phyloP scores from a whole-genome alignment of 1,284 basidiomycete genomes.

The Leccinum subrobustum region DNA sequence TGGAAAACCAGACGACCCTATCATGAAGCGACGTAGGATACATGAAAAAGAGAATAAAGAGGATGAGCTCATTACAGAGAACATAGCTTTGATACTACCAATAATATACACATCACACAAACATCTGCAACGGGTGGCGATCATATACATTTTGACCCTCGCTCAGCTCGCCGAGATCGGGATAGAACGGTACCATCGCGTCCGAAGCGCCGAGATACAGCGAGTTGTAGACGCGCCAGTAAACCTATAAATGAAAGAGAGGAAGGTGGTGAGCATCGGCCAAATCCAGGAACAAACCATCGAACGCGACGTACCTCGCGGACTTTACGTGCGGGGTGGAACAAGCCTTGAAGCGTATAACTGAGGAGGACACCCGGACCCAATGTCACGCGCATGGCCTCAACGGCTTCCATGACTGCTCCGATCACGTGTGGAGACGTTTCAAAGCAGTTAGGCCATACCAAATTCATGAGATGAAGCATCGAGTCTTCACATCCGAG shows the following conservation, averaged over 20 bases:
- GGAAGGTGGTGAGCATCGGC: neutral
- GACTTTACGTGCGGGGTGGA: conserved; percentile 95
- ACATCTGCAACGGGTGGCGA: conserved; percentile 80
- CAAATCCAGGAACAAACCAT: conserved; percentile 8
- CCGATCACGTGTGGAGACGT: conserved; percentile 98
- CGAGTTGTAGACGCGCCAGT: conserved; percentile 93
- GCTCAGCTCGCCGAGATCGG: conserved; percentile 82
- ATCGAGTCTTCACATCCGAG: conserved; percentile 98
- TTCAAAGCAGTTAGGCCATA: conserved; percentile 98
- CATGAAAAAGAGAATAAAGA: neutral
- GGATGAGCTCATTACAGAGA: neutral
- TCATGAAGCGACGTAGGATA: neutral
- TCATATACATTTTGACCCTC: conserved; percentile 90
- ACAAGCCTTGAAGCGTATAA: conserved; percentile 90
- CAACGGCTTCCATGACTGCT: conserved; percentile 94
- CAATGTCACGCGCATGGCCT: conserved; percentile 94
- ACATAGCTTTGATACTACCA: neutral
- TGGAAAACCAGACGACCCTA: neutral
- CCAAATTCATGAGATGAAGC: conserved; percentile 95
- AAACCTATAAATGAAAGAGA: conserved; percentile 42
- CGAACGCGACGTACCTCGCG: conserved; percentile 65
- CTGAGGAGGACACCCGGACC: conserved; percentile 92
- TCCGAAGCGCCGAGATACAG: conserved; percentile 88
- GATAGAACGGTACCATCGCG: conserved; percentile 93
- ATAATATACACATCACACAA: conserved; percentile 47